Evolutionary conservation across 2,329 filamentous ascomycete species (phyloP), one percentile per base, ranked within the genome.

Genomic region (Sporothrix brunneoviolacea): DNA sequence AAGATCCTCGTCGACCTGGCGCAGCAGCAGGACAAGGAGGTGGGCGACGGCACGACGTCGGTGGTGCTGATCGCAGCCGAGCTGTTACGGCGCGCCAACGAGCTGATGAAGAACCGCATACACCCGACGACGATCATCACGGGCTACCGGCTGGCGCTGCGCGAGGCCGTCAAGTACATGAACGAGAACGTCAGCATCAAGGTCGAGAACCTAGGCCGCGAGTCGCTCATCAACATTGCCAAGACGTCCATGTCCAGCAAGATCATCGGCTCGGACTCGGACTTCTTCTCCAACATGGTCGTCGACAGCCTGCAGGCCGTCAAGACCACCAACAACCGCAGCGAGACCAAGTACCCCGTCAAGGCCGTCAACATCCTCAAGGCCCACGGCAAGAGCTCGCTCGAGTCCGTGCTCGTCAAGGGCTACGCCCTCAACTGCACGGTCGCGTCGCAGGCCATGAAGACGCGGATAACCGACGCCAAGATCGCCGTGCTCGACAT

Each of bases 161-260:
- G 93, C 64, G 93, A 98, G 76, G 93, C 93, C 53, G 85, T 98
- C 66, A 94, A 95, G 73, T 98, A 96, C 73, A 94, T 98, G 85
- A 91, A 89, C 72, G 93, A 98, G 71, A 95, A 97, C 68, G 86
- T 98, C 68, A 91, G 88, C 76, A 88, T 89, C 63, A 95, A 94
- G 73, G 91, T 97, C 51, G 91, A 97, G 64, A 82, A 85, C 54
- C 80, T 98, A 49, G 91, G 90, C 54, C 84, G 88, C 55, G 93
- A 97, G 56, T 93, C 88, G 54, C 80, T 98, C 59, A 69, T 97
- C 64, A 96, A 82, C 72, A 96, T 98, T 66, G 93, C 93, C 56
- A 97, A 91, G 76, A 98, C 93, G 18, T 96, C 91, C 64, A 98
- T 98, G 91, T 96, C 91, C 48, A 95, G 88, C 77, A 98, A 98